Evolutionary conservation across 1,139 yeast genomes (phyloP).

Genomic region (Nakaseomyces uthaithaninus): DNA sequence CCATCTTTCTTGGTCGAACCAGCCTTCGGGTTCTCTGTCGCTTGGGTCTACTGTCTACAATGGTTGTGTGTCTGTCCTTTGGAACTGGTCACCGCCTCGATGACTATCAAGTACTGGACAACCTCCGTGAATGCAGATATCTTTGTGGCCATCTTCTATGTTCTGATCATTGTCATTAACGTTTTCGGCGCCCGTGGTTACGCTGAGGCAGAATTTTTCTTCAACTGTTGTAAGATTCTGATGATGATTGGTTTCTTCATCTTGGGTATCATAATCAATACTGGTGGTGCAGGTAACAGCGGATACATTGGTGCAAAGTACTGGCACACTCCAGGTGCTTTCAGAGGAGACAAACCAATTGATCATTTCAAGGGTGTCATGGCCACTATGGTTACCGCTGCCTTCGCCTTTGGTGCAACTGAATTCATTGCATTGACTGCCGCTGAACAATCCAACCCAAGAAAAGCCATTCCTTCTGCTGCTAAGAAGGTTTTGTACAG

Average conservation of each 20-base stretch:
- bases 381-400: conserved; percentile 74
- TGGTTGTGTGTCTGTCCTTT: conserved; percentile 73
- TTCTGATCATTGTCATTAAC: conserved; percentile 48
- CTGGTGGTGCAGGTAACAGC: conserved; percentile 60
- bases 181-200: conserved; percentile 65
- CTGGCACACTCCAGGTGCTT: conserved; percentile 60
- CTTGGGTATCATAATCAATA: conserved; percentile 50
- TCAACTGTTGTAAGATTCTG: conserved; percentile 50
- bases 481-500: conserved; percentile 73
- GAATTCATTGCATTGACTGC: conserved; percentile 84
- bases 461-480: conserved; percentile 63
- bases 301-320: conserved; percentile 56
- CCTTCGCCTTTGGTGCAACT: conserved; percentile 80
- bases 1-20: conserved; percentile 59
- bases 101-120: conserved; percentile 48
- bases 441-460: conserved; percentile 79
- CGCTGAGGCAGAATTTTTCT: conserved; percentile 65
- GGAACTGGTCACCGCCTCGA: conserved; percentile 70
- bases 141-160: conserved; percentile 58
- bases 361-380: conserved; percentile 67
- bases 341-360: conserved; percentile 28
- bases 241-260: conserved; percentile 61
- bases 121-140: conserved; percentile 53
- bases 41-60: conserved; percentile 75
- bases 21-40: conserved; percentile 72